Evolutionary conservation across 164 flowering plant species (phyloP).

Genomic region (Warburgia ugandensis): DNA sequence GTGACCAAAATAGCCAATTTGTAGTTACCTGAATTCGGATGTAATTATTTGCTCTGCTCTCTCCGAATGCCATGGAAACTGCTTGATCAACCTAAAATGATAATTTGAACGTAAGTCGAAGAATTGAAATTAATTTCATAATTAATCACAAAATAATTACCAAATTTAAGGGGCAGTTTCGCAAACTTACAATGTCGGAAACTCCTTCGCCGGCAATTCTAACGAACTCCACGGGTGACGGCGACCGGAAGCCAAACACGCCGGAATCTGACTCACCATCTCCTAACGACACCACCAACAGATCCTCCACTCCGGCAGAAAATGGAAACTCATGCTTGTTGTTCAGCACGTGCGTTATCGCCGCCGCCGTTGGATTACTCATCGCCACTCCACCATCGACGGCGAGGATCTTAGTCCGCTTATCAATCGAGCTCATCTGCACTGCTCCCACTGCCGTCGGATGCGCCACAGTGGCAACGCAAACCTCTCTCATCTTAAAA

Average conservation of each 20-base stretch:
- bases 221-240: slow-evolving; percentile 19
- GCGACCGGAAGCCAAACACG: neutral
- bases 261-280: slow-evolving; percentile 39
- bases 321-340: slow-evolving; percentile 66
- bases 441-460: slow-evolving; percentile 23
- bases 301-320: slow-evolving; percentile 44
- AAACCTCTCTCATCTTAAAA: slow-evolving; percentile 50
- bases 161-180: neutral
- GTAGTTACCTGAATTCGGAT: slow-evolving; percentile 33
- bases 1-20: neutral
- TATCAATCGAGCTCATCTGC: slow-evolving; percentile 43
- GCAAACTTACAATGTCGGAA: slow-evolving; percentile 42
- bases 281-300: slow-evolving; percentile 48
- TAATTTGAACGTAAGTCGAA: neutral
- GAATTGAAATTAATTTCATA: neutral
- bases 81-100: slow-evolving; percentile 54
- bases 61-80: slow-evolving; percentile 59
- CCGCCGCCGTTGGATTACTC: slow-evolving; percentile 68
- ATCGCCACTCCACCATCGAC: slow-evolving; percentile 47
- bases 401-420: slow-evolving; percentile 35
- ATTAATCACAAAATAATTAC: neutral
- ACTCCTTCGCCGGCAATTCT: slow-evolving; percentile 55
- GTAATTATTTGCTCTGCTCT: slow-evolving; percentile 30
- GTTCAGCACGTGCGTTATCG: slow-evolving; percentile 64
- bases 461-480: slow-evolving; percentile 44